phyloP scores from a whole-genome alignment of 2,329 filamentous ascomycete species.

The Rasamsonia emersonii region DNA sequence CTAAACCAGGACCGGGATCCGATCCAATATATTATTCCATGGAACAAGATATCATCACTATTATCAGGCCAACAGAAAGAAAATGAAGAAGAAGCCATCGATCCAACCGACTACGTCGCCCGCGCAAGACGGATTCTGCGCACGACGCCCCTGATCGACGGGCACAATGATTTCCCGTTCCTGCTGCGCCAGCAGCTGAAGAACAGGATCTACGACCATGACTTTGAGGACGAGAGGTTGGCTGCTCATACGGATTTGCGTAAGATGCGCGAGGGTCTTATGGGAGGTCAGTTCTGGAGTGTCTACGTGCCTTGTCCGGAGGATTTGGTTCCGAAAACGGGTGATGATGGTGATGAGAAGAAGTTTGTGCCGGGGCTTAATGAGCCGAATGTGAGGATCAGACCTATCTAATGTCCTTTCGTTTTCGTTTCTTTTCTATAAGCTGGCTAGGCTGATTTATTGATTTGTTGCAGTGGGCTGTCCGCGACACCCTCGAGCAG shows the following conservation, averaged over 20 bases:
- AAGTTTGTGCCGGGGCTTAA: conserved; percentile 25
- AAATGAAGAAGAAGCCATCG: too few species aligned
- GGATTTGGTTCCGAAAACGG: too few species aligned
- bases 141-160: conserved; percentile 22
- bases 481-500: conserved; percentile 20
- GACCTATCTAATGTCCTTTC: conserved; percentile 14
- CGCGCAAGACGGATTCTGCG: conserved; percentile 13
- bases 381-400: conserved; percentile 12
- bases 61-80: too few species aligned
- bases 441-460: too few species aligned
- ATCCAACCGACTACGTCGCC: too few species aligned
- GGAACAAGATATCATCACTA: too few species aligned
- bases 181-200: conserved; percentile 17
- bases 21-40: too few species aligned
- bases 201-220: conserved; percentile 20
- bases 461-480: conserved; percentile 11
- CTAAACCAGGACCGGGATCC: too few species aligned
- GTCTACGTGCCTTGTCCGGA: too few species aligned
- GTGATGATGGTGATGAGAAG: too few species aligned
- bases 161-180: conserved; percentile 25
- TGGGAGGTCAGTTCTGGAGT: too few species aligned
- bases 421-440: conserved; percentile 1
- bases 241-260: conserved; percentile 18
- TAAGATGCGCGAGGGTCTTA: conserved; percentile 16
- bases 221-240: conserved; percentile 9